These are phyloP conservation scores for Halophytophthora batemanensis DNA, from an alignment of 352 stramenopile genomes.

Conservation along the genomic window DNA sequence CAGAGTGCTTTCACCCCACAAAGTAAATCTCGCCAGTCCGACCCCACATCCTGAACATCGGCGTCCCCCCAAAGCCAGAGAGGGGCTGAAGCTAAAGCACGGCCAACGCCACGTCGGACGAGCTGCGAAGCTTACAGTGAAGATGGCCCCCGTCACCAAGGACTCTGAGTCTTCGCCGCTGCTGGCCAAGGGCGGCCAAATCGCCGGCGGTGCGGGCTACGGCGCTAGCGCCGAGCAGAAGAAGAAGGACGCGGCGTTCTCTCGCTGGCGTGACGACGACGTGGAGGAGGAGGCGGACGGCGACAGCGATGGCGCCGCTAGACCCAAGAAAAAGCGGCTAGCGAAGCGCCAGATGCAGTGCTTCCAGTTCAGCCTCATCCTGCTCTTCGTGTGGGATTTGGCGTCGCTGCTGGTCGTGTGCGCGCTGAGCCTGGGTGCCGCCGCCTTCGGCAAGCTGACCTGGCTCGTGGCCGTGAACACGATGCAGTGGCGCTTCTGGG, in stretches of 20 bases:
- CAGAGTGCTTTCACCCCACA: no score
- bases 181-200: constrained; percentile 17
- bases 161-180: constrained; percentile 34
- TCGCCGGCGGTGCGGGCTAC: not conserved
- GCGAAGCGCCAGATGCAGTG: constrained; percentile 57
- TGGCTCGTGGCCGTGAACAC: constrained; percentile 50
- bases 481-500: constrained; percentile 72
- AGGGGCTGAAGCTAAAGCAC: no score
- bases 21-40: no score
- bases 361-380: constrained; percentile 63
- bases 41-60: no score
- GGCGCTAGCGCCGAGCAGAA: constrained; percentile 6
- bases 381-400: constrained; percentile 53
- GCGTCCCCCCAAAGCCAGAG: no score
- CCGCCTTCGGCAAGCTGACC: constrained; percentile 25
- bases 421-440: constrained; percentile 45
- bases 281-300: constrained; percentile 4
- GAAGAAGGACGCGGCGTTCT: constrained; percentile 41
- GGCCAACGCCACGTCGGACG: no score
- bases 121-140: no score
- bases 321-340: constrained; percentile 16
- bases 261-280: constrained; percentile 48
- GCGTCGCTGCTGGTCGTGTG: constrained; percentile 47
- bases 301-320: constrained; percentile 8
- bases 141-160: no score